A percentile compares a stretch with the other conserved stretches of the same genome.
Conservation (phyloP, 2,329 filamentous ascomycete species). For the Ramularia collo-cygni region DNA sequence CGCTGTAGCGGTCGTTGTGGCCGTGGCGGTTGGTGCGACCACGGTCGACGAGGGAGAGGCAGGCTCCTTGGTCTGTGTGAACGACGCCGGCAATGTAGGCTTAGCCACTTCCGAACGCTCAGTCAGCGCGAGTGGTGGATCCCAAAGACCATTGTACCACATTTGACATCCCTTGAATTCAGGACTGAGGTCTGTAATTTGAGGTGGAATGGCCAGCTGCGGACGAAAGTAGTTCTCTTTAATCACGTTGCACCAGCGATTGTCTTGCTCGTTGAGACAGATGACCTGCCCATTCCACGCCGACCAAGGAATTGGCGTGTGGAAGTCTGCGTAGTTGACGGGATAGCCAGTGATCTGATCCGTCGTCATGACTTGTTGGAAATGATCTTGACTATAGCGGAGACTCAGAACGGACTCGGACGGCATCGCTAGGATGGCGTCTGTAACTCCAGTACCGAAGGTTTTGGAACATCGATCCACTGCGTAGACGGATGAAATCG, state of each 20-base stretch:
- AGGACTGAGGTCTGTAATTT: constrained; percentile 21
- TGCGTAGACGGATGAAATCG: constrained; percentile 23
- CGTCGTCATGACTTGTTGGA: constrained; percentile 19
- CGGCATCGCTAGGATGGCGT: constrained; percentile 25
- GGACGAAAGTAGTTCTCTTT: constrained; percentile 21
- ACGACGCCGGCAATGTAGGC: constrained; percentile 11
- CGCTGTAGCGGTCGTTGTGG: constrained; percentile 7
- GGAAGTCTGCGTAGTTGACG: constrained; percentile 25
- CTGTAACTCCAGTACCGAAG: constrained; percentile 14
- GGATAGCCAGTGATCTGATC: constrained; percentile 24
- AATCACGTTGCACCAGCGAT: constrained; percentile 18
- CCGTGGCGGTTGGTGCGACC: too few species aligned
- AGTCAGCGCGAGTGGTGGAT: constrained; percentile 22
- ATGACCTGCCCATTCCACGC: constrained; percentile 23
- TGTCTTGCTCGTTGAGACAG: constrained; percentile 12
- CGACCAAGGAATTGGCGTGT: constrained; percentile 24
- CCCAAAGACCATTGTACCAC: constrained; percentile 27
- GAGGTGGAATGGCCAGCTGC: constrained; percentile 25
- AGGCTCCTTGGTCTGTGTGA: constrained; percentile 7
- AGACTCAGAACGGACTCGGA: constrained; percentile 24
- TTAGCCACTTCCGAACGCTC: constrained; percentile 10
- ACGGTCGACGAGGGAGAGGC: constrained; percentile 4
- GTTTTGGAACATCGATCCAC: constrained; percentile 20
- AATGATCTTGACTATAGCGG: constrained; percentile 25
- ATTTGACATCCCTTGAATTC: constrained; percentile 24